These are phyloP conservation scores for Septoria linicola DNA, from an alignment of 2,329 filamentous ascomycete species.

Conservation along the genomic window DNA sequence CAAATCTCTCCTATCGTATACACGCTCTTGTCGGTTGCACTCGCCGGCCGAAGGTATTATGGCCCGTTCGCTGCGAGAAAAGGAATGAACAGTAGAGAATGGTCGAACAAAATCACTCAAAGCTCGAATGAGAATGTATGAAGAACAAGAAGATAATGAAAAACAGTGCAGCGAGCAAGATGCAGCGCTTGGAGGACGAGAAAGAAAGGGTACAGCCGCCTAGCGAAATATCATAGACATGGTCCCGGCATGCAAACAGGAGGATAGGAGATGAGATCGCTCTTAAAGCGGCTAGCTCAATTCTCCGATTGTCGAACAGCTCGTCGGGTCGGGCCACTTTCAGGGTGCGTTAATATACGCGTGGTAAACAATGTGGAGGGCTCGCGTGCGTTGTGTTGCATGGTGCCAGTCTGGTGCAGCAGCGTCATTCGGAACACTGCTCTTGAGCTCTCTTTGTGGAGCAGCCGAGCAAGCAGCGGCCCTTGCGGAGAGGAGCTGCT, in stretches of 20 bases:
- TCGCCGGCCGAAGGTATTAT: conserved; percentile 15
- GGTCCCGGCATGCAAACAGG: conserved; percentile 29
- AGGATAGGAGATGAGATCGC: conserved; percentile 26
- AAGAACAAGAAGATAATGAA: conserved; percentile 27
- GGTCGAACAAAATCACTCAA: conserved; percentile 22
- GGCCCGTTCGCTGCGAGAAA: conserved; percentile 15
- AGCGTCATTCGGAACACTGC: neutral
- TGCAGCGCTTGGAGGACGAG: conserved; percentile 31
- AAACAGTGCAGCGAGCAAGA: conserved; percentile 26
- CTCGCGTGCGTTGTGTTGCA: conserved; percentile 8
- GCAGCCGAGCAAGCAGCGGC: neutral
- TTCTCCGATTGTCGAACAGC: conserved; percentile 23
- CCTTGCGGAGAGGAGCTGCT: neutral
- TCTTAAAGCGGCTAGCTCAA: conserved; percentile 23
- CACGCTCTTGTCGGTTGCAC: conserved; percentile 12
- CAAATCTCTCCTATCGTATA: conserved; percentile 5
- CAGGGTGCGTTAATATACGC: conserved; percentile 14
- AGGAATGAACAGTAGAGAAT: conserved; percentile 12
- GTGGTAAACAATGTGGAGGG: conserved; percentile 7
- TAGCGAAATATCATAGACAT: conserved; percentile 30
- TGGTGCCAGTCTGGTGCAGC: neutral
- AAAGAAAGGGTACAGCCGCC: conserved; percentile 24
- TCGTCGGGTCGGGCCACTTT: conserved; percentile 17
- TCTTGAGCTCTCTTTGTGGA: neutral
- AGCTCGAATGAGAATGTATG: conserved; percentile 21